phyloP scores from a whole-genome alignment of 2,329 filamentous ascomycete species.

The Aspergillus sp. region DNA sequence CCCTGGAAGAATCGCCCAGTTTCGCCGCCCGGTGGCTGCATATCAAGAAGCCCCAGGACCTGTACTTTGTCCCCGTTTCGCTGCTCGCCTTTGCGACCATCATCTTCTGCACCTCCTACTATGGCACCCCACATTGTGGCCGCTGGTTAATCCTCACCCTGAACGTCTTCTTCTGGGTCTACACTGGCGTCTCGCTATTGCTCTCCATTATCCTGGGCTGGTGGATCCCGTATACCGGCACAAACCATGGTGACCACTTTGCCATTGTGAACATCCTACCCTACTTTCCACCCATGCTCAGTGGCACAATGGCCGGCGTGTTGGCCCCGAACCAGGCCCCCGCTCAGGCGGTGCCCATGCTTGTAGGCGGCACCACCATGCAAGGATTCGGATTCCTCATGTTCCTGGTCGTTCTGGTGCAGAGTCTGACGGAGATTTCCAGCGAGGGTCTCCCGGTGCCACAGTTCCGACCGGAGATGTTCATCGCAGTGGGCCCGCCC shows the following conservation, averaged over 20 bases:
- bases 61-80: conserved; percentile 51
- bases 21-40: conserved; percentile 1
- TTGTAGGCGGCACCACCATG: conserved; percentile 46
- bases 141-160: conserved; percentile 59
- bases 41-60: neutral
- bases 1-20: neutral
- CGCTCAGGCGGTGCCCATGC: conserved; percentile 41
- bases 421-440: conserved; percentile 48
- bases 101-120: conserved; percentile 64
- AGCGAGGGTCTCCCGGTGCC: conserved; percentile 46
- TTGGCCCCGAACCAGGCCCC: conserved; percentile 35
- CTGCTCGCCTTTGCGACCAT: conserved; percentile 67
- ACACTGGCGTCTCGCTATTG: conserved; percentile 51
- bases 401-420: conserved; percentile 48
- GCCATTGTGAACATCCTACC: conserved; percentile 18
- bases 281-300: conserved; percentile 37
- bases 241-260: conserved; percentile 6
- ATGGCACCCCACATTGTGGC: conserved; percentile 60
- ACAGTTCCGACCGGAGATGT: conserved; percentile 52
- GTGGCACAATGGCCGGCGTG: conserved; percentile 40
- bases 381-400: conserved; percentile 52
- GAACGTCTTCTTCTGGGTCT: conserved; percentile 67
- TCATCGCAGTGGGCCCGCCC: conserved; percentile 53
- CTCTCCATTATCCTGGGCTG: conserved; percentile 12
- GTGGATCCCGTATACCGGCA: conserved; percentile 11